These are phyloP conservation scores for Leccinum variabile DNA, from an alignment of 1,284 basidiomycete species.

Conservation along the genomic window DNA sequence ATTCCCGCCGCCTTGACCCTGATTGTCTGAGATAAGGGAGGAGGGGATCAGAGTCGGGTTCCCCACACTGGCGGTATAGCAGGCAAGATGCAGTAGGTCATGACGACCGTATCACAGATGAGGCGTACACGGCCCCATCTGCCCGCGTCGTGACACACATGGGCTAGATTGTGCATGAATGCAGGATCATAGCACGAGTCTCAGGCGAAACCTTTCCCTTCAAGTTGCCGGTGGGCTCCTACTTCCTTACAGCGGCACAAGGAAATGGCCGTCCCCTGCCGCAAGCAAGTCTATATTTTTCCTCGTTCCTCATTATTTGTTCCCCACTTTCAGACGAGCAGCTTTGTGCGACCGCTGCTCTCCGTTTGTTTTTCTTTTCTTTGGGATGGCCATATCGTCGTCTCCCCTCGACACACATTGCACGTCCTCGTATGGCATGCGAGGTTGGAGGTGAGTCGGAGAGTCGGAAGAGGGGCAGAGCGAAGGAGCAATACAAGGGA, in stretches of 20 bases:
- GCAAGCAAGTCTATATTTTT: slow-evolving; percentile 7
- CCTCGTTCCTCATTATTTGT: neutral
- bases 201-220: slow-evolving; percentile 4
- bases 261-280: slow-evolving; percentile 6
- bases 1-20: too few species aligned
- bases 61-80: too few species aligned
- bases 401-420: too few species aligned
- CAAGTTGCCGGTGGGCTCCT: neutral
- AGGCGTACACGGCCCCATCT: slow-evolving; percentile 5
- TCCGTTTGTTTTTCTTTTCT: slow-evolving; percentile 5
- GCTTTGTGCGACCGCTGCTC: neutral
- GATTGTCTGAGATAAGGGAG: too few species aligned
- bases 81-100: too few species aligned
- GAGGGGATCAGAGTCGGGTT: too few species aligned
- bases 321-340: slow-evolving; percentile 8
- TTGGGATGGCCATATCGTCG: too few species aligned
- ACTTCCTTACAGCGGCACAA: slow-evolving; percentile 6
- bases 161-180: slow-evolving; percentile 4
- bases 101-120: too few species aligned
- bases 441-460: too few species aligned
- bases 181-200: neutral
- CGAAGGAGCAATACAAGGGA: too few species aligned
- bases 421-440: too few species aligned
- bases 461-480: too few species aligned
- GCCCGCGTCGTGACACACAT: slow-evolving; percentile 9